These are phyloP conservation scores for Alternaria novae-zelandiae DNA, from an alignment of 2,329 filamentous ascomycete species.

Conservation along the genomic window DNA sequence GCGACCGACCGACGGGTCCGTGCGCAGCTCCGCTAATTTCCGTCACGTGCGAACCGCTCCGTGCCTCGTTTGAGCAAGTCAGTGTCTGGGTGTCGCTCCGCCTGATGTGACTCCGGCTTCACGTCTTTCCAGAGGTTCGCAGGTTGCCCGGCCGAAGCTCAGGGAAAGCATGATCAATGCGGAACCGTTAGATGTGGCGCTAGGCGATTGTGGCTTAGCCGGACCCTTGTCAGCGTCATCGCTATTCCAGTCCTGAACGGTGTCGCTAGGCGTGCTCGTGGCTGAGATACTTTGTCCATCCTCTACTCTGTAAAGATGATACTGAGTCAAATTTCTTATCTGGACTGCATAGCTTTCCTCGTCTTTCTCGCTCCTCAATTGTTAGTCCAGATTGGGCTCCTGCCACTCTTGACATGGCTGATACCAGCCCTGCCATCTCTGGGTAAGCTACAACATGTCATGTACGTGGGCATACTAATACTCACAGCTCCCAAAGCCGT, in stretches of 20 bases:
- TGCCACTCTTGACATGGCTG: slow-evolving; percentile 64
- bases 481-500: slow-evolving; percentile 56
- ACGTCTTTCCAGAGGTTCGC: neutral
- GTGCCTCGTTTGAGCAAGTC: neutral
- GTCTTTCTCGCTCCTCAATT: slow-evolving; percentile 75
- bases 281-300: neutral
- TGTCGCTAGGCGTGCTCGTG: neutral
- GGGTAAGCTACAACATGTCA: slow-evolving; percentile 53
- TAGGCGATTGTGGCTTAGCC: slow-evolving; percentile 27
- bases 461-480: slow-evolving; percentile 28
- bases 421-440: slow-evolving; percentile 73
- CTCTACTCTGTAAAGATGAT: slow-evolving; percentile 62
- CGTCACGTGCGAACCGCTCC: slow-evolving; percentile 6
- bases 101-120: neutral
- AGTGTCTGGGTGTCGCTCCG: neutral
- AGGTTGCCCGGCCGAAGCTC: neutral
- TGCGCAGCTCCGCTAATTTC: slow-evolving; percentile 4
- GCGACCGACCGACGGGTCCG: slow-evolving; percentile 22
- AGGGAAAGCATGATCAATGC: neutral
- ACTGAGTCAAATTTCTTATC: slow-evolving; percentile 73
- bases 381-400: slow-evolving; percentile 69
- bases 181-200: slow-evolving; percentile 10
- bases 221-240: slow-evolving; percentile 28
- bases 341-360: slow-evolving; percentile 78
- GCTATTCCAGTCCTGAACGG: neutral